Evolutionary conservation across 2,329 filamentous ascomycete species (phyloP).

Genomic region (Colletotrichum limetticola): DNA sequence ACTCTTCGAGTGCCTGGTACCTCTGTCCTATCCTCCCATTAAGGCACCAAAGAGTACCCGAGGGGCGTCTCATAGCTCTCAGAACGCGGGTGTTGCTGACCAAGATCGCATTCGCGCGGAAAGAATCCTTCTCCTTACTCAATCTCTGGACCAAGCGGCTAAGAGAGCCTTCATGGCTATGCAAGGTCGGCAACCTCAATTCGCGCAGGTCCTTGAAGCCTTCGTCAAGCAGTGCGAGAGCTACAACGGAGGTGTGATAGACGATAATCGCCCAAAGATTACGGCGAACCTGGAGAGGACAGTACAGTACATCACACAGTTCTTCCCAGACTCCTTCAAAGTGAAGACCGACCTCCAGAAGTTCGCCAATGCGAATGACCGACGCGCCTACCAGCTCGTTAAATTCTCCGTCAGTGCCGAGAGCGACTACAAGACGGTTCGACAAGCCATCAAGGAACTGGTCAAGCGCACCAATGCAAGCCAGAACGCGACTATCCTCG

Average conservation of each 20-base stretch:
- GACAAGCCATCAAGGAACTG: constrained; percentile 90
- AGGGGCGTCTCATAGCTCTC: constrained; percentile 57
- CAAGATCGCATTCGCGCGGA: constrained; percentile 84
- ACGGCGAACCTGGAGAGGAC: constrained; percentile 78
- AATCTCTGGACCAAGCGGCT: constrained; percentile 79
- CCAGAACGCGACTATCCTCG: constrained; percentile 72
- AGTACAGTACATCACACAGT: constrained; percentile 77
- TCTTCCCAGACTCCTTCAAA: constrained; percentile 79
- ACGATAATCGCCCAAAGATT: constrained; percentile 74
- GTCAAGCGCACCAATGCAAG: constrained; percentile 81
- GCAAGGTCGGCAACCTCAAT: constrained; percentile 80
- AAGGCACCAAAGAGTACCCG: constrained; percentile 69
- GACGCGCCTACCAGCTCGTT: constrained; percentile 88
- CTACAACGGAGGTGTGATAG: constrained; percentile 88
- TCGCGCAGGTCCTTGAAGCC: constrained; percentile 78
- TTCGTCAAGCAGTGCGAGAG: constrained; percentile 87
- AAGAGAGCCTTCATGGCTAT: constrained; percentile 91
- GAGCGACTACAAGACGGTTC: constrained; percentile 91
- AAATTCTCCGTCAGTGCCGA: constrained; percentile 86
- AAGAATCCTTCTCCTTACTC: constrained; percentile 84
- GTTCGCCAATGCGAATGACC: constrained; percentile 91
- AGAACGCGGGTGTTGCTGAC: constrained; percentile 59
- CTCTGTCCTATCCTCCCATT: constrained; percentile 81
- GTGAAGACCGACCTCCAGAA: constrained; percentile 84
- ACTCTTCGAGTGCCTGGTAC: constrained; percentile 88